Conservation (phyloP, 805 yeast species). For the Sugiyamaella mastotermitis region DNA sequence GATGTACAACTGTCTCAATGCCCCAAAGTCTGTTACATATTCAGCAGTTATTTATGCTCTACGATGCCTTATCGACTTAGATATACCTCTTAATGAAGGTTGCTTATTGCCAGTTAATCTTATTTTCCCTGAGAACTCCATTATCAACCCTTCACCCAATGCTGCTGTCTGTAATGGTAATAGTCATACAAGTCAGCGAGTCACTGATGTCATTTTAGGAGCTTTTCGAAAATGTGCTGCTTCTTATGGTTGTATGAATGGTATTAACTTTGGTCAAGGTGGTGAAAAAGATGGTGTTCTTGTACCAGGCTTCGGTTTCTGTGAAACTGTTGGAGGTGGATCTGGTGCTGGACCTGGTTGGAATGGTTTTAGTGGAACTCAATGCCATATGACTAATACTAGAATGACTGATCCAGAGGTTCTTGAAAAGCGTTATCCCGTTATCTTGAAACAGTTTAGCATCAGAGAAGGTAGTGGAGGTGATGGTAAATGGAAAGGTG, state of each 20-base stretch:
- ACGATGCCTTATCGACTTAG: slow-evolving; percentile 76
- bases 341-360: slow-evolving; percentile 87
- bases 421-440: slow-evolving; percentile 84
- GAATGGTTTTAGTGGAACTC: slow-evolving; percentile 86
- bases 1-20: slow-evolving; percentile 83
- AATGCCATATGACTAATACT: slow-evolving; percentile 91
- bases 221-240: slow-evolving; percentile 90
- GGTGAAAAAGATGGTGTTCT: slow-evolving; percentile 45
- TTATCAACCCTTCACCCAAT: slow-evolving; percentile 69
- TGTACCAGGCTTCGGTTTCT: slow-evolving; percentile 74
- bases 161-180: slow-evolving; percentile 96
- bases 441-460: slow-evolving; percentile 63
- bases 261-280: slow-evolving; percentile 83
- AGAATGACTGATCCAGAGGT: slow-evolving; percentile 88
- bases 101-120: slow-evolving; percentile 76
- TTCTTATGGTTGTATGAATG: slow-evolving; percentile 94
- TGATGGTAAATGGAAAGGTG: slow-evolving; percentile 63
- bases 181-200: slow-evolving; percentile 89
- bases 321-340: slow-evolving; percentile 94
- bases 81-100: slow-evolving; percentile 91
- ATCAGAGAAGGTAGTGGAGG: slow-evolving; percentile 79
- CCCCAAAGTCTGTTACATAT: slow-evolving; percentile 84
- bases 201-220: slow-evolving; percentile 81
- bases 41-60: slow-evolving; percentile 86
- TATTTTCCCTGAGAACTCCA: slow-evolving; percentile 52